Evolutionary conservation across 2,329 filamentous ascomycete genomes (phyloP).

Genomic region (Karstenula rhodostoma): DNA sequence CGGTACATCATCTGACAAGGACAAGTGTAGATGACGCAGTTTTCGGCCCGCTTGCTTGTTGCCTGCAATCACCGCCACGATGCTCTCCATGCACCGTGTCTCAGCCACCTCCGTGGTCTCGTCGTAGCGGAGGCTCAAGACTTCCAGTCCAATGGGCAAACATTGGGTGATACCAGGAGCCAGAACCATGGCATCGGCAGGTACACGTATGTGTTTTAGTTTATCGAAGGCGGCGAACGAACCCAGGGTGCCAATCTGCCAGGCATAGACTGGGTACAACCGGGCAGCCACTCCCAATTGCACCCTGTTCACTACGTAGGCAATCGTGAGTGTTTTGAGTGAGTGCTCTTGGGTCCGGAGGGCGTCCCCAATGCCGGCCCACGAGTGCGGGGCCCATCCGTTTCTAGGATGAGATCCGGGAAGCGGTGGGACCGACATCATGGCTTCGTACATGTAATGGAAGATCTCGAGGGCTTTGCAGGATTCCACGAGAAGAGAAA

Average conservation of each 20-base stretch:
- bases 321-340: background rate
- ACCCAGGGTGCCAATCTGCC: background rate
- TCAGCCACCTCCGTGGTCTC: background rate
- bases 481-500: background rate
- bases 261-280: background rate
- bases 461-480: background rate
- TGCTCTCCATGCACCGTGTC: background rate
- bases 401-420: background rate
- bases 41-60: background rate
- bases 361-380: background rate
- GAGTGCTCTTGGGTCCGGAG: background rate
- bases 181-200: background rate
- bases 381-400: background rate
- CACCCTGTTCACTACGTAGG: background rate
- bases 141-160: background rate
- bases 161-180: background rate
- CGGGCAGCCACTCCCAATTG: background rate
- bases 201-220: background rate
- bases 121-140: background rate
- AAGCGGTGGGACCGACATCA: background rate
- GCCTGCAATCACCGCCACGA: background rate
- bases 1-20: background rate
- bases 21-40: background rate
- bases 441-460: background rate
- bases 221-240: constrained; percentile 1